A percentile compares a stretch with the other conserved stretches of the same genome.
These are phyloP conservation scores for Pestalotiopsis fici DNA, from an alignment of 2,329 filamentous ascomycete genomes.

Conservation along the genomic window DNA sequence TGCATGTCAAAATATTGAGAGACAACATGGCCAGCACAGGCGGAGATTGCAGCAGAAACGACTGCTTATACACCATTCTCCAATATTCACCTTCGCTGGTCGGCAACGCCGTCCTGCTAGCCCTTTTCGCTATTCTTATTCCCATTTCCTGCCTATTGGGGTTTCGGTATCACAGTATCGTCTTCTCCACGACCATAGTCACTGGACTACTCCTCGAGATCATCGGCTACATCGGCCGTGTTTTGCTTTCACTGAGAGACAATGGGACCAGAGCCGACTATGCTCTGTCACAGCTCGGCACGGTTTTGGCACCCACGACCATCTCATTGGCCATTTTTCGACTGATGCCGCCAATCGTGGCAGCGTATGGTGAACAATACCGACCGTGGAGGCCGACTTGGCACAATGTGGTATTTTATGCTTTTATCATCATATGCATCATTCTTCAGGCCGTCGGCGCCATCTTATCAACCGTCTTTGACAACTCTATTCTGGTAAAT, in stretches of 20 bases:
- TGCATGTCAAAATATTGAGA: slow-evolving; percentile 14
- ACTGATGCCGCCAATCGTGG: slow-evolving; percentile 46
- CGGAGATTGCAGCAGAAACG: slow-evolving; percentile 13
- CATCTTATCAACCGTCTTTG: slow-evolving; percentile 37
- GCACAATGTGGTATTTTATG: slow-evolving; percentile 27
- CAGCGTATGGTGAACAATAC: slow-evolving; percentile 45
- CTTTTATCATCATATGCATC: slow-evolving; percentile 20
- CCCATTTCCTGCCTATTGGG: slow-evolving; percentile 38
- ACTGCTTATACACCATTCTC: slow-evolving; percentile 15
- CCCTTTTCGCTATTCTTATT: slow-evolving; percentile 39
- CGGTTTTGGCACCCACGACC: slow-evolving; percentile 46
- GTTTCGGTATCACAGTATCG: slow-evolving; percentile 36
- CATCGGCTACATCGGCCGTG: slow-evolving; percentile 46
- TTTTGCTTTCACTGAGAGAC: slow-evolving; percentile 37
- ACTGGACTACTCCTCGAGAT: slow-evolving; percentile 44
- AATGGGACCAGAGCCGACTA: slow-evolving; percentile 37
- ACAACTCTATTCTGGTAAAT: slow-evolving; percentile 36
- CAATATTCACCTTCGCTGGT: slow-evolving; percentile 34
- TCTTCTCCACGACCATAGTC: slow-evolving; percentile 41
- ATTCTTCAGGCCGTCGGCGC: slow-evolving; percentile 41
- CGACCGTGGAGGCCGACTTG: slow-evolving; percentile 34
- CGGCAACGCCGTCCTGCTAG: slow-evolving; percentile 42
- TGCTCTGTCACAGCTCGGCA: slow-evolving; percentile 46
- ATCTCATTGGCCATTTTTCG: slow-evolving; percentile 45
- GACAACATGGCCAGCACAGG: slow-evolving; percentile 21